Evolutionary conservation across 2,329 filamentous ascomycete genomes (phyloP), one percentile per base, ranked within the genome.

Genomic region (Xylaria hypoxylon): DNA sequence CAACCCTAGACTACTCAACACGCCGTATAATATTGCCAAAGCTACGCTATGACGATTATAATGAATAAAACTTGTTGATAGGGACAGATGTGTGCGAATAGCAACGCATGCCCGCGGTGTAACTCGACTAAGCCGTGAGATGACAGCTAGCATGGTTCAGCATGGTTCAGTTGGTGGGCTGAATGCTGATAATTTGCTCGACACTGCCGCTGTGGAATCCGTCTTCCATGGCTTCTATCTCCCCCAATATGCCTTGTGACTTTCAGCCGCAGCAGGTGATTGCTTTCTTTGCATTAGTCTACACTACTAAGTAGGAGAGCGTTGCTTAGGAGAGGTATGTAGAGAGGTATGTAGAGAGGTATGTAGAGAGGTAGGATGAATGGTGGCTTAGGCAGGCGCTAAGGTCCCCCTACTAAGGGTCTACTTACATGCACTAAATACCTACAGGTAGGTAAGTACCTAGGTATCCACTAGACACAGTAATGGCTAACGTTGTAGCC

Each of bases 221-320:
- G 13, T 47, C 5, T n/a, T 24, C 35, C 22, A n/a, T 40, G 22
- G 19, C 44, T 13, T 47, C 44, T 24, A 38, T 11, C 53, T 17
- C 10, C 53, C 19, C 15, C 15, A 51, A 28, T 52, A 52, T 47
- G 63, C 63, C 63, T 53, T 48, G 38, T 44, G 42, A 2, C 33
- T 40, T 56, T 64, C 65, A 67, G 65, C 65, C 61, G 65, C 65
- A 61, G 50, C 55, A 52, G 58, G 15, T 42, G 33, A 47, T 47
- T 22, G 10, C 11, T 33, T 11, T 53, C 4, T 8, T 28, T 24
- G 35, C 52, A 42, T 42, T n/a, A 15, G 22, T 5, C 8, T 17
- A 31, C 28, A 31, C 28, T 5, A 5, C 28, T 5, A 31, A 8
- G 28, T 31, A n/a, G n/a, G n/a, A n/a, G n/a, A n/a, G n/a, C n/a